These are phyloP conservation scores for Sanghuangporus baumii DNA, from an alignment of 1,284 basidiomycete genomes.

Conservation along the genomic window DNA sequence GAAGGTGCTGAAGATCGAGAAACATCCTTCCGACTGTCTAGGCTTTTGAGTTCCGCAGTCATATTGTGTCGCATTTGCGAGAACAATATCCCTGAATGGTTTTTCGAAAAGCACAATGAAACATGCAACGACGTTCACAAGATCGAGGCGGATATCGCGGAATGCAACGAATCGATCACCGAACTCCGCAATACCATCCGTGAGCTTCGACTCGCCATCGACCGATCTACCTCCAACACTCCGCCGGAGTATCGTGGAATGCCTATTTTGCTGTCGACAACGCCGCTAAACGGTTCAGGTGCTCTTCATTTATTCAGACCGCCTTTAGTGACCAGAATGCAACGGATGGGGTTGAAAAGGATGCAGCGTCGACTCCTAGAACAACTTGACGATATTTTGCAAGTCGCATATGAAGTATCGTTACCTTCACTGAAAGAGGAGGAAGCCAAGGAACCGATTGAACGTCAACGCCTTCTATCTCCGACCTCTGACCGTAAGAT, in stretches of 20 bases:
- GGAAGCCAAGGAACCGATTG: slow-evolving; percentile 85
- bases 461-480: slow-evolving; percentile 86
- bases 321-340: slow-evolving; percentile 57
- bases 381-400: slow-evolving; percentile 80
- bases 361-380: slow-evolving; percentile 77
- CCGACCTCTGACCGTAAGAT: slow-evolving; percentile 82
- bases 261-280: slow-evolving; percentile 68
- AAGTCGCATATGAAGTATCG: slow-evolving; percentile 77
- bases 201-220: slow-evolving; percentile 62
- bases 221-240: slow-evolving; percentile 53
- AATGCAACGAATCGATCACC: slow-evolving; percentile 88
- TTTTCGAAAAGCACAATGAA: slow-evolving; percentile 99
- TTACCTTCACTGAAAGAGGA: slow-evolving; percentile 90
- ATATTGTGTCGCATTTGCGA: slow-evolving; percentile 99
- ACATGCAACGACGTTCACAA: slow-evolving; percentile 97
- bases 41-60: slow-evolving; percentile 77
- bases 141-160: slow-evolving; percentile 90
- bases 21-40: slow-evolving; percentile 66
- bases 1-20: slow-evolving; percentile 33
- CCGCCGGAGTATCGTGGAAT: slow-evolving; percentile 84
- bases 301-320: slow-evolving; percentile 67
- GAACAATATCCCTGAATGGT: slow-evolving; percentile 95
- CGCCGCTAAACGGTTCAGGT: slow-evolving; percentile 53
- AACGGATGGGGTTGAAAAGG: slow-evolving; percentile 75
- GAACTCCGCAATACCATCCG: slow-evolving; percentile 84